Percentiles rank a stretch among this genome's conserved stretches.
Conservation (phyloP, 352 stramenopile genomes). For the Phytophthora ohioensis region DNA sequence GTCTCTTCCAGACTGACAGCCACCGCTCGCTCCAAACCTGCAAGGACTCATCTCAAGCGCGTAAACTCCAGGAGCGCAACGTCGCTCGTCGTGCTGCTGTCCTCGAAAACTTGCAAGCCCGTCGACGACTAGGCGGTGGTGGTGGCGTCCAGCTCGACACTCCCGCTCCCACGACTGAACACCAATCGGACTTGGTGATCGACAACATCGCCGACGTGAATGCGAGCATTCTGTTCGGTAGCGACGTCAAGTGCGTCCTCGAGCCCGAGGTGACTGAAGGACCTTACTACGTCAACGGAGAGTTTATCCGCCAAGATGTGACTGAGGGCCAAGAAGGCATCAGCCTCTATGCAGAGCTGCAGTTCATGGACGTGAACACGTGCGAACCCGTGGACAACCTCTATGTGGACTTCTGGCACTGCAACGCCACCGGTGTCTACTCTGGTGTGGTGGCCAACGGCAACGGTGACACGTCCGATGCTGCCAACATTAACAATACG, state of each 20-base stretch:
- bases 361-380: slow-evolving; percentile 39
- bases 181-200: slow-evolving; percentile 27
- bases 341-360: slow-evolving; percentile 35
- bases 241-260: slow-evolving; percentile 34
- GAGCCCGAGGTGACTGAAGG: slow-evolving; percentile 36
- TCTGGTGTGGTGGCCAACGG: slow-evolving; percentile 35
- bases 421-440: slow-evolving; percentile 38
- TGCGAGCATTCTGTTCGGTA: slow-evolving; percentile 18
- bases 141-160: slow-evolving; percentile 20
- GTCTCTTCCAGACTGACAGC: slow-evolving; percentile 30
- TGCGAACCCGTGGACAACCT: slow-evolving; percentile 33
- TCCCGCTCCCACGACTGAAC: slow-evolving; percentile 21
- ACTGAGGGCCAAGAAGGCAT: slow-evolving; percentile 27
- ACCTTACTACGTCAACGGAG: slow-evolving; percentile 37
- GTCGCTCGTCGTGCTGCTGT: slow-evolving; percentile 14
- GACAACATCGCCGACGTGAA: slow-evolving; percentile 21
- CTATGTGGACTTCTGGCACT: slow-evolving; percentile 42
- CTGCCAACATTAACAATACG: slow-evolving; percentile 41
- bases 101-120: slow-evolving; percentile 19
- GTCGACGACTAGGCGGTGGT: slow-evolving; percentile 28
- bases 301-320: slow-evolving; percentile 32
- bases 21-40: slow-evolving; percentile 24
- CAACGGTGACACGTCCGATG: slow-evolving; percentile 33
- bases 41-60: slow-evolving; percentile 28
- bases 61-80: slow-evolving; percentile 23